Evolutionary conservation across 2,329 filamentous ascomycete species (phyloP), one percentile per base, ranked within the genome.

Genomic region (Grosmannia clavigera): DNA sequence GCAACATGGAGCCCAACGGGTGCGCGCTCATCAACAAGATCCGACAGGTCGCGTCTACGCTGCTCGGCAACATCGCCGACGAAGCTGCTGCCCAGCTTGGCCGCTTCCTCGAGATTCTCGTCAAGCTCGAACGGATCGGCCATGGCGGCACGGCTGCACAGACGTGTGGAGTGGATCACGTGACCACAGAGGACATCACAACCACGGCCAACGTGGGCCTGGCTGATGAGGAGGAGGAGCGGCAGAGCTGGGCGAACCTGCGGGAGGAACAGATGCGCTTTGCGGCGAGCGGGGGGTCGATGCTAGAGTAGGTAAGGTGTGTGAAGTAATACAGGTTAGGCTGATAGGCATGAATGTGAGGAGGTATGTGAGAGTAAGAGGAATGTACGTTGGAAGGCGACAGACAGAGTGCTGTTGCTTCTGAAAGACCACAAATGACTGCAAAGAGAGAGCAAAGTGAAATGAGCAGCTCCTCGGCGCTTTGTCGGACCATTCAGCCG

Each of bases 21-120:
- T 75, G 74, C n/a, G 81, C 80, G 0, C 73, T 83, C n/a, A 90
- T 89, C 67, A 84, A 84, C 75, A 95, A 95, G 76, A 89, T 95
- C 65, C 87, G 90, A 11, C 86, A 89, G 68, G 87, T 95, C 48
- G 90, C 90, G 1, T 87, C 86, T 33, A 94, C 90, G 0, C 78
- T 95, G 9, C 80, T 95, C 56, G 43, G 27, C 7, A 46, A 46
- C 22, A 9, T 19, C 7, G 25, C 10, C 19, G 25, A 12, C n/a
- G 54, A 52, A 3, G 59, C 52, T 12, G 86, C 92, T 70, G 83
- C 86, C 52, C 87, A 89, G 54, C 77, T 95, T 0, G 79, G 77
- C 57, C 82, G 82, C 10, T 89, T 94, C 66, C 78, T 94, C 16
- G 85, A 89, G 48, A 85, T 92, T 11, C 75, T 95, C 7, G 81